Evolutionary conservation across 805 yeast genomes (phyloP).

Genomic region (Priceomyces castillae): DNA sequence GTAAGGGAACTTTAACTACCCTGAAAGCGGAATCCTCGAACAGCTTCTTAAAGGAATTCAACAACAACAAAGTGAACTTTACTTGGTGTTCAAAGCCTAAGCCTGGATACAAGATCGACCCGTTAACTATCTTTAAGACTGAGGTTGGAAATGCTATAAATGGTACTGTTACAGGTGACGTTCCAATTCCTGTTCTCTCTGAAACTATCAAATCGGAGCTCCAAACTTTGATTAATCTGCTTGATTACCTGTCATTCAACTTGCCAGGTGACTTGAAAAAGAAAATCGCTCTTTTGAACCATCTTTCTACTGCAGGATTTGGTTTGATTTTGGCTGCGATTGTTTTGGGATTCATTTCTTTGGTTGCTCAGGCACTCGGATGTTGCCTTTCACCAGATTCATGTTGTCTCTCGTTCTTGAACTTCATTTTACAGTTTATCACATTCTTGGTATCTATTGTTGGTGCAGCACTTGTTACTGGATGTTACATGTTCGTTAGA

Average conservation of each 20-base stretch:
- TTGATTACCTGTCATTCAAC: slow-evolving; percentile 31
- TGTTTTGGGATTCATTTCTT: slow-evolving; percentile 42
- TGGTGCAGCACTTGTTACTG: slow-evolving; percentile 61
- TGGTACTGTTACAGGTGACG: slow-evolving; percentile 21
- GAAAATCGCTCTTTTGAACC: slow-evolving; percentile 44
- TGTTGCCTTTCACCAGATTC: slow-evolving; percentile 42
- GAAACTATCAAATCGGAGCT: slow-evolving; percentile 16
- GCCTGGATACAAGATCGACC: slow-evolving; percentile 57
- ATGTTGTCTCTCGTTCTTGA: slow-evolving; percentile 46
- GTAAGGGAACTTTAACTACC: slow-evolving; percentile 26
- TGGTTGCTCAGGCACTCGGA: slow-evolving; percentile 45
- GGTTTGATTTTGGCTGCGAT: slow-evolving; percentile 31
- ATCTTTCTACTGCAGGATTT: slow-evolving; percentile 57
- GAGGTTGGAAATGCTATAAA: slow-evolving; percentile 31
- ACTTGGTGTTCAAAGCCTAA: slow-evolving; percentile 54
- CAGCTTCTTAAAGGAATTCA: slow-evolving; percentile 17
- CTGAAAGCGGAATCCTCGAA: slow-evolving; percentile 8
- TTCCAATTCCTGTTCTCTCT: slow-evolving; percentile 14
- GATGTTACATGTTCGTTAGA: slow-evolving; percentile 49
- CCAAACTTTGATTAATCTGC: slow-evolving; percentile 19
- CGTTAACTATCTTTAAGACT: slow-evolving; percentile 34
- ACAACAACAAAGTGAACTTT: slow-evolving; percentile 32
- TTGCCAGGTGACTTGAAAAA: slow-evolving; percentile 55
- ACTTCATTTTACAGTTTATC: slow-evolving; percentile 41
- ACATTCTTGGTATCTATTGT: slow-evolving; percentile 45